Percentiles rank a stretch among this genome's conserved stretches.
Evolutionary conservation across 345 rosid species (phyloP).

Genomic region (Erucastrum elatum): DNA sequence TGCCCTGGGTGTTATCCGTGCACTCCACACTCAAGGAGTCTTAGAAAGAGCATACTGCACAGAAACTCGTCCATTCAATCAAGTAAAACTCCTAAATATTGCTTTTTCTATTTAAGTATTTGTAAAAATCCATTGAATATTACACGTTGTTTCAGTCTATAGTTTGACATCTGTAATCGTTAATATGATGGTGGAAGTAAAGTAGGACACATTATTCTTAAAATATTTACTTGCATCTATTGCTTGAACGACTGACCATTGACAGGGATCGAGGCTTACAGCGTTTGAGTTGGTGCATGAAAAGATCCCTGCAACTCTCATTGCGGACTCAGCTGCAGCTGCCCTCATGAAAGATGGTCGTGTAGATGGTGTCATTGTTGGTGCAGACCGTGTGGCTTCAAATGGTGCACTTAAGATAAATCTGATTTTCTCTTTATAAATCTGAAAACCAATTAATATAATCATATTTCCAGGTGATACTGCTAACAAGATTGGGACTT

Average conservation of each 20-base stretch:
- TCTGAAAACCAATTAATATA: conserved; percentile 8
- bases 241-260: background rate
- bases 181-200: background rate
- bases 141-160: background rate
- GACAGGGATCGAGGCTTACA: conserved; percentile 93
- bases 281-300: conserved; percentile 96
- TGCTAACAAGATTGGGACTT: conserved; percentile 98
- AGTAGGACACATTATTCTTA: background rate
- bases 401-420: conserved; percentile 54
- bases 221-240: background rate
- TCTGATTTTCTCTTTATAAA: conserved; percentile 3
- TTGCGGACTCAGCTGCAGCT: conserved; percentile 96
- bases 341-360: conserved; percentile 79
- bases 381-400: conserved; percentile 94
- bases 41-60: conserved; percentile 90
- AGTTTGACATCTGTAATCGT: background rate
- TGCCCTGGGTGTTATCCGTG: conserved; percentile 89
- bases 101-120: background rate
- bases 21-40: conserved; percentile 66
- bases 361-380: conserved; percentile 79
- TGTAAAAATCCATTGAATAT: background rate
- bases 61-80: conserved; percentile 97
- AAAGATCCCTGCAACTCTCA: conserved; percentile 78
- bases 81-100: conserved; percentile 48
- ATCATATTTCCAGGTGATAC: conserved; percentile 64